Percentiles rank a stretch among this genome's conserved stretches.
phyloP scores from a whole-genome alignment of 495 filamentous ascomycete genomes.

The Tuber indicum region DNA sequence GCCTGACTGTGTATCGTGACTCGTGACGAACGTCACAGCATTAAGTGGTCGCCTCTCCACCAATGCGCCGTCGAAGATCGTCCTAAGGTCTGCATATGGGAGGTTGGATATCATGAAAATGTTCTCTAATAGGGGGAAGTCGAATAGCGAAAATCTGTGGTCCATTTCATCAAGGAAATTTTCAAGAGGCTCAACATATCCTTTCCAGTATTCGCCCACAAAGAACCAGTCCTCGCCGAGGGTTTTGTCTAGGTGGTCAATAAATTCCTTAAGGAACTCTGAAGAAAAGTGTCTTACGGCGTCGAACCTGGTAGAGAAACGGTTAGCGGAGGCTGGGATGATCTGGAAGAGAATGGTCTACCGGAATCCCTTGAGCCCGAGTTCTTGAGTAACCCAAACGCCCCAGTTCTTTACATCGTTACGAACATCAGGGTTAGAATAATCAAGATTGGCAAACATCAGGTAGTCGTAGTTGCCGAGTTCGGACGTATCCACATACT shows the following conservation, averaged over 20 bases:
- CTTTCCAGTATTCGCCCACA: conserved; percentile 70
- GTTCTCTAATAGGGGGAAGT: conserved; percentile 61
- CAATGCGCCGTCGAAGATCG: conserved; percentile 57
- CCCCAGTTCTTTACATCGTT: conserved; percentile 62
- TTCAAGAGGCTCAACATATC: conserved; percentile 51
- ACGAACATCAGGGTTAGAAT: conserved; percentile 58
- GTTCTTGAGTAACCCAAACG: conserved; percentile 55
- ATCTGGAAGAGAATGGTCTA: neutral
- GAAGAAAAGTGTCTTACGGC: conserved; percentile 66
- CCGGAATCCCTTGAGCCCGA: conserved; percentile 60
- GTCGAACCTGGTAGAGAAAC: conserved; percentile 48
- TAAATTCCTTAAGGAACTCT: conserved; percentile 57
- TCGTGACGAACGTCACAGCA: conserved; percentile 55
- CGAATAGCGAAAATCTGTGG: conserved; percentile 57
- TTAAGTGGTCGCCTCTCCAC: conserved; percentile 54
- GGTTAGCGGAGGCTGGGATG: neutral
- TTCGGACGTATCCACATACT: conserved; percentile 54
- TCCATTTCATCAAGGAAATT: conserved; percentile 57
- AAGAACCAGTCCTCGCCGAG: conserved; percentile 56
- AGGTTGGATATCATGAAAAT: conserved; percentile 54
- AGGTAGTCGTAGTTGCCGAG: conserved; percentile 70
- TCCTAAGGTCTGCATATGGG: conserved; percentile 53
- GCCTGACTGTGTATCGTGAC: conserved; percentile 57
- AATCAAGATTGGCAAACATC: conserved; percentile 63
- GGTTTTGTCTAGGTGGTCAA: conserved; percentile 49